A percentile compares a stretch with the other conserved stretches of the same genome.
Conservation (phyloP, 2,329 filamentous ascomycete species). For the Colletotrichum sp. region DNA sequence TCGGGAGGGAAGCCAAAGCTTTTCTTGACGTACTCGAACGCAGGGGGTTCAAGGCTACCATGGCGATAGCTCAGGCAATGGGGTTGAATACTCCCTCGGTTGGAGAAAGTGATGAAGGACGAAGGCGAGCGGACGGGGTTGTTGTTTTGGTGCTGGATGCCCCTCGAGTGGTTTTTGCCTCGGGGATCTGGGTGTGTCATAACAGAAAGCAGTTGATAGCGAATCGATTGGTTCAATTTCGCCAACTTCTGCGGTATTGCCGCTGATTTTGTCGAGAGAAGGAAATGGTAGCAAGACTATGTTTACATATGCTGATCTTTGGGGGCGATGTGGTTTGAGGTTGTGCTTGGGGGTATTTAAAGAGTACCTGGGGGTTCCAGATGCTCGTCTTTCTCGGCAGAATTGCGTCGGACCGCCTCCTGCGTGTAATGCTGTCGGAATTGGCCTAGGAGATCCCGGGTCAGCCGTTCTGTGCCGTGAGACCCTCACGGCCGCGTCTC, state of each 20-base stretch:
- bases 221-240: no score
- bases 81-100: background rate
- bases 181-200: background rate
- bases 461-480: no score
- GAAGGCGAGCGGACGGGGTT: background rate
- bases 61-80: fast-evolving
- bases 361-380: no score
- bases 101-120: background rate
- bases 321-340: no score
- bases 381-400: no score
- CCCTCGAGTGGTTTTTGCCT: background rate
- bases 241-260: background rate
- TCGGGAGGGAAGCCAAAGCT: background rate
- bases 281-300: fast-evolving
- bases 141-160: background rate
- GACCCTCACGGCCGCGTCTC: background rate
- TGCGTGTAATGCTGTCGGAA: no score
- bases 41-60: background rate
- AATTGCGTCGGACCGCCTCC: no score
- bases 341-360: no score
- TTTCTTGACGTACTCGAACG: background rate
- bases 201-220: no score
- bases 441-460: no score
- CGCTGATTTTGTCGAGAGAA: background rate
- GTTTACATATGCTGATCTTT: background rate